Evolutionary conservation across 257 asterid genomes (phyloP).

Genomic region (Solanum chiquidenum): DNA sequence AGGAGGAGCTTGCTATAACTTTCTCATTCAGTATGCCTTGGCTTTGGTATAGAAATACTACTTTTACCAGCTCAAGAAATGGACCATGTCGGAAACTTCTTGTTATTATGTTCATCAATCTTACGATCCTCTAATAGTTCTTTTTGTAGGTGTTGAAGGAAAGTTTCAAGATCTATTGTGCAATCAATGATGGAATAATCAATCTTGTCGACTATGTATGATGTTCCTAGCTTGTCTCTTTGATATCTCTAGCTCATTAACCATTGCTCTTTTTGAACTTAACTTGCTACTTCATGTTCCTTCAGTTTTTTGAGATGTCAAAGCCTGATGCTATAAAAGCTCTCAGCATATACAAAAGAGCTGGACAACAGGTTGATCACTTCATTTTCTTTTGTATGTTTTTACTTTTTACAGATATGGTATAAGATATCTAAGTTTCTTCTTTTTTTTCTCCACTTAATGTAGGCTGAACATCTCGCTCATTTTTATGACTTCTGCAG

Average conservation of each 20-base stretch:
- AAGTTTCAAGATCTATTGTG: conserved; percentile 83
- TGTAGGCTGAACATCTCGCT: conserved; percentile 74
- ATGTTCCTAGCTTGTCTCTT: neutral
- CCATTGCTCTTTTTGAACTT: neutral
- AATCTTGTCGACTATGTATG: conserved; percentile 77
- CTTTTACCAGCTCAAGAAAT: neutral
- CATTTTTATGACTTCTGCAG: conserved; percentile 64
- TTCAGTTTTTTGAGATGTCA: conserved; percentile 89
- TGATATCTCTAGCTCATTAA: neutral
- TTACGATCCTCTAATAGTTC: no score
- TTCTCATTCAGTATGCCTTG: conserved; percentile 70
- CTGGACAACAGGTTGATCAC: conserved; percentile 64
- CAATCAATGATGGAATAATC: conserved; percentile 84
- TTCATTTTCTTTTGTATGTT: neutral
- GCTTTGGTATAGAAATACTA: conserved; percentile 46
- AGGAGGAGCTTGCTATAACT: conserved; percentile 73
- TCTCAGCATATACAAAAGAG: conserved; percentile 59
- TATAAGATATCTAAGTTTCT: neutral
- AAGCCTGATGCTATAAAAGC: conserved; percentile 68
- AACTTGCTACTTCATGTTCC: neutral
- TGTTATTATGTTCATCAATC: neutral
- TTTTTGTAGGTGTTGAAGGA: conserved; percentile 58
- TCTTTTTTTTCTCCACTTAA: neutral
- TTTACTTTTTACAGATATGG: neutral
- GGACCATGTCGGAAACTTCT: neutral